Base-by-base conservation (phyloP, 495 filamentous ascomycete genomes). In the Achaetomiella virescens region DNA sequence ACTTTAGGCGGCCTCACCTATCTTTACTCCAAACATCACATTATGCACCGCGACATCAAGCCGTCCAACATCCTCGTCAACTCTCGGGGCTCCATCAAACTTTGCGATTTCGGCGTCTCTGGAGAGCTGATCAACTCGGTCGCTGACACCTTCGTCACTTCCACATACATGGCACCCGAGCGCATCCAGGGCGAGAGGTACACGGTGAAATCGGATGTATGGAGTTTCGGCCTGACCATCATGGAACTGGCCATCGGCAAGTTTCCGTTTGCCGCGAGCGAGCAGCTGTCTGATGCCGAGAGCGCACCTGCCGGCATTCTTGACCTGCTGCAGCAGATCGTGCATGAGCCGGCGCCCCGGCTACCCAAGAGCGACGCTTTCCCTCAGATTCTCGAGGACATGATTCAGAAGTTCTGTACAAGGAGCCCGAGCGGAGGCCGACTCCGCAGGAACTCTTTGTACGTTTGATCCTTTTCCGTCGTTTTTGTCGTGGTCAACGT, bases 11-110 rank as follows among this genome's bases (percentile, higher is more conserved):
- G 93, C 31, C 80, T 98, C 24, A 90, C 89, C 15, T 98, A 98
- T 67, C 85, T 98, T 49, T 98, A 97, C 72, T 85, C 87, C 61
- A 84, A 84, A 41, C 91, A 97, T 65, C 88, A 90, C 55, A 98
- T 98, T 65, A 96, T 98, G 87, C 93, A 98, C 67, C 85, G 93
- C 59, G 93, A 98, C 70, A 96, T 98, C 75, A 98, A 98, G 65
- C 93, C 93, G 1, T 97, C 93, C 38, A 98, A 98, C 68, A 86
- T 98, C 48, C 77, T 97, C 35, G 88, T 97, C 67, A 97, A 96
- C 75, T 95, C 91, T 3, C 83, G 85, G 20, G 93, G 93, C 4
- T 82, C 85, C 58, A 98, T 98, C 77, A 98, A 97, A 72, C 81
- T 98, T 6, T 97, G 95, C 71, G 93, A 98, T 68, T 98, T 98